Evolutionary conservation across 495 filamentous ascomycete genomes (phyloP).

Genomic region (Pseudoneurospora amorphoporcata): DNA sequence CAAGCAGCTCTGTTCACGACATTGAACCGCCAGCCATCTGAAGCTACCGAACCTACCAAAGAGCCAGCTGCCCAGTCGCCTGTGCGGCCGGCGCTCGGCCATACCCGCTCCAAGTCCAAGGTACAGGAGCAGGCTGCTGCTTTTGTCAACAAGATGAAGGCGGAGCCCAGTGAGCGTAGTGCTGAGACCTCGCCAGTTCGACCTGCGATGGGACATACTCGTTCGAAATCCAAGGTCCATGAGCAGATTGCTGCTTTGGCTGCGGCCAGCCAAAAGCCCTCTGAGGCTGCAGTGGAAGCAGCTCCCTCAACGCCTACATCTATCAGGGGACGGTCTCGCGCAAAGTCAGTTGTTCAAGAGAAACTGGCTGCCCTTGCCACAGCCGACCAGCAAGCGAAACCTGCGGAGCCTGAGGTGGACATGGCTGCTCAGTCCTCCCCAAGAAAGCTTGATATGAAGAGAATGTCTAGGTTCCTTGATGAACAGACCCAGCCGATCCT

Average conservation of each 20-base stretch:
- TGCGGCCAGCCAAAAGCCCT: constrained; percentile 22
- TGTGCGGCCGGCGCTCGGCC: background rate
- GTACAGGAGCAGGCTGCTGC: background rate
- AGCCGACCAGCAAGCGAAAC: background rate
- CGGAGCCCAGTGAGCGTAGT: background rate
- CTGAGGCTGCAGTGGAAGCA: constrained; percentile 22
- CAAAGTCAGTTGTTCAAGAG: constrained; percentile 2
- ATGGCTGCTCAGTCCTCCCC: constrained; percentile 35
- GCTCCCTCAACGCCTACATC: background rate
- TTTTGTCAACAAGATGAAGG: background rate
- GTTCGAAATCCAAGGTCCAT: constrained; percentile 31
- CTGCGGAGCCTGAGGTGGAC: constrained; percentile 14
- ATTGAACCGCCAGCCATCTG: background rate
- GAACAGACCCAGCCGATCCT: constrained; percentile 17
- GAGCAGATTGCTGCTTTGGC: constrained; percentile 34
- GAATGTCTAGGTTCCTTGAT: constrained; percentile 42
- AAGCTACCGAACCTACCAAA: background rate
- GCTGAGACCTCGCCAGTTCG: background rate
- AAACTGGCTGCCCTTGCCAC: background rate
- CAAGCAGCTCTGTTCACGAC: background rate
- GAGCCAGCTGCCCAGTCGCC: background rate
- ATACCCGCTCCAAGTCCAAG: background rate
- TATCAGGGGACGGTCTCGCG: background rate
- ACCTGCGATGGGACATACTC: constrained; percentile 2
- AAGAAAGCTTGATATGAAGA: constrained; percentile 42